A percentile compares a stretch with the other conserved stretches of the same genome.
Conservation (phyloP, 805 yeast species). For the Sugiyamaella smithiae region DNA sequence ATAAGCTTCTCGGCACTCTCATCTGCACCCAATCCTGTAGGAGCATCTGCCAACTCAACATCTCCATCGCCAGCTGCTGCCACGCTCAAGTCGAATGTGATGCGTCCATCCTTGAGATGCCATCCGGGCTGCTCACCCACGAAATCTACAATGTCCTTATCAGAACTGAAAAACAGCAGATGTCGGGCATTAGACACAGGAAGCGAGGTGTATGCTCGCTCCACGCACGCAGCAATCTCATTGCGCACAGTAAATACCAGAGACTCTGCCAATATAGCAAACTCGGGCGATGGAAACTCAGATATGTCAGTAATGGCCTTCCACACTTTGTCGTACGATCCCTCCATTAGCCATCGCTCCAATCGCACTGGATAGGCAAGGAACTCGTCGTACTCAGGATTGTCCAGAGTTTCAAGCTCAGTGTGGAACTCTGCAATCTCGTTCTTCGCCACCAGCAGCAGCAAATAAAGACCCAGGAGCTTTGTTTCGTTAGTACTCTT, state of each 20-base stretch:
- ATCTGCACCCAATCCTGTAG: neutral
- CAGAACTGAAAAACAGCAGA: conserved; percentile 65
- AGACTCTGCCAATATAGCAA: conserved; percentile 69
- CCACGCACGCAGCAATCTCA: conserved; percentile 83
- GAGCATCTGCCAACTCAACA: conserved; percentile 25
- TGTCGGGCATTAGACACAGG: conserved; percentile 83
- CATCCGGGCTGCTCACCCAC: conserved; percentile 54
- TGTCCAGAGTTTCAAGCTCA: conserved; percentile 71
- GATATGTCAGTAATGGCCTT: conserved; percentile 58
- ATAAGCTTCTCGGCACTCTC: conserved; percentile 44
- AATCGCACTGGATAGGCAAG: conserved; percentile 82
- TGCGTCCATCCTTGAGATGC: conserved; percentile 48
- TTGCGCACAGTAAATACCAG: conserved; percentile 74
- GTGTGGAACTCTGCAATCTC: conserved; percentile 86
- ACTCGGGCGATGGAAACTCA: conserved; percentile 62
- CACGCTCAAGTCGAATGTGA: conserved; percentile 40
- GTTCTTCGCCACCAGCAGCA: conserved; percentile 76
- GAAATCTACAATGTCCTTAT: conserved; percentile 52
- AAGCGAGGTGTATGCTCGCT: conserved; percentile 67
- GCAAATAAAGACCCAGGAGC: conserved; percentile 69
- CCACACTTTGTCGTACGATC: conserved; percentile 91
- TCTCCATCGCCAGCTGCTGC: conserved; percentile 30
- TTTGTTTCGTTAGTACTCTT: conserved; percentile 64
- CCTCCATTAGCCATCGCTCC: conserved; percentile 94
- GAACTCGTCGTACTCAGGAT: conserved; percentile 64